Percentiles rank a stretch among this genome's conserved stretches.
Evolutionary conservation across 805 yeast genomes (phyloP).

Genomic region (Lipomyces orientalis): DNA sequence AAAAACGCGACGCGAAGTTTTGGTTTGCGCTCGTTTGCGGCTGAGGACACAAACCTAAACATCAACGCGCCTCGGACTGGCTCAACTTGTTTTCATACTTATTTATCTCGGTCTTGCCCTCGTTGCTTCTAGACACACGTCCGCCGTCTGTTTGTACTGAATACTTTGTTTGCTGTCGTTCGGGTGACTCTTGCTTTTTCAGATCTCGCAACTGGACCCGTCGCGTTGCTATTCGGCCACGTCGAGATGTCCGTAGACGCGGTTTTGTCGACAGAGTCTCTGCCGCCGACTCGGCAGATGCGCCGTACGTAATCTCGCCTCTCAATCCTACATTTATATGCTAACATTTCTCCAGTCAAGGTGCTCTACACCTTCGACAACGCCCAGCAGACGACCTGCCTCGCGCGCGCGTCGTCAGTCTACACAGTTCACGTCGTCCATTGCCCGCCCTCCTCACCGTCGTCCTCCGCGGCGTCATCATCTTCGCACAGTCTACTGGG

Average conservation of each 20-base stretch:
- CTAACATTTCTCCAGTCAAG: constrained; percentile 39
- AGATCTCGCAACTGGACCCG: neutral
- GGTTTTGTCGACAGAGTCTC: constrained; percentile 6
- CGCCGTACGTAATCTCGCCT: constrained; percentile 20
- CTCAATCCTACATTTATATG: neutral
- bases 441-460: constrained; percentile 23
- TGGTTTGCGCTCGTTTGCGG: neutral
- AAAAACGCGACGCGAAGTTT: constrained; percentile 2
- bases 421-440: constrained; percentile 38
- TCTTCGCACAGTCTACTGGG: constrained; percentile 41
- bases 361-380: constrained; percentile 48
- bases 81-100: neutral
- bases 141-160: neutral
- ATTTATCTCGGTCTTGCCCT: neutral
- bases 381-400: constrained; percentile 44
- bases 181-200: neutral
- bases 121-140: neutral
- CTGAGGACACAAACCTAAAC: neutral
- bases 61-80: neutral
- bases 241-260: constrained; percentile 21
- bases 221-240: neutral
- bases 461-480: constrained; percentile 17
- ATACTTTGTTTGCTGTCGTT: neutral
- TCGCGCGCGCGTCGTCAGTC: constrained; percentile 44
- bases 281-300: constrained; percentile 29